These are phyloP conservation scores for Phytophthora melonis DNA, from an alignment of 352 stramenopile species.

Conservation along the genomic window DNA sequence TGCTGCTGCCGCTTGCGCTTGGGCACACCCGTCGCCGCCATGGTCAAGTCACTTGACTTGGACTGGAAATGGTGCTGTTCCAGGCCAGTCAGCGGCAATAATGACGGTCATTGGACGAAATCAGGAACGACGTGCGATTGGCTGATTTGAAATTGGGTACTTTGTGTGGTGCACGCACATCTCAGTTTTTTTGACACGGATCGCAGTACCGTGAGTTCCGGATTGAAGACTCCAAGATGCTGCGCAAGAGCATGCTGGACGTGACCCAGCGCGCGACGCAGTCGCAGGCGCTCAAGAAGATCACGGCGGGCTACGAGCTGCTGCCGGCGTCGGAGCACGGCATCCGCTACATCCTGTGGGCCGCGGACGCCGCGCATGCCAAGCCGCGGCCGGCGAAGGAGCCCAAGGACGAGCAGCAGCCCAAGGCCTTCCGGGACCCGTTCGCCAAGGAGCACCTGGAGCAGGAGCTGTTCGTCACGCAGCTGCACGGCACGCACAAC, in stretches of 20 bases:
- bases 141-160: background rate
- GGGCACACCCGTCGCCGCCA: conserved; percentile 13
- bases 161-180: conserved; percentile 7
- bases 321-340: conserved; percentile 46
- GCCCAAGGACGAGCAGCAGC: background rate
- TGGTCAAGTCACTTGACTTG: background rate
- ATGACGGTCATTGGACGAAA: conserved; percentile 27
- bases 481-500: conserved; percentile 77
- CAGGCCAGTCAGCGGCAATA: conserved; percentile 30
- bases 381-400: conserved; percentile 47
- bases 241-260: conserved; percentile 69
- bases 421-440: conserved; percentile 64
- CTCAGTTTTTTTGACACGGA: background rate
- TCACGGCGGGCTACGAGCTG: conserved; percentile 64
- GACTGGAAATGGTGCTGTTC: background rate
- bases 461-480: conserved; percentile 69
- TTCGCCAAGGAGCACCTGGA: conserved; percentile 82
- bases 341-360: conserved; percentile 68
- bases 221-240: conserved; percentile 41
- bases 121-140: conserved; percentile 4
- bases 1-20: conserved; percentile 43
- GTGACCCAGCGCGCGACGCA: conserved; percentile 66
- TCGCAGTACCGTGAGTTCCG: conserved; percentile 3
- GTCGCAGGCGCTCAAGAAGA: conserved; percentile 70
- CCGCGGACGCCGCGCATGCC: conserved; percentile 40